phyloP scores from a whole-genome alignment of 805 yeast species.

The Kodamaea sagamina region DNA sequence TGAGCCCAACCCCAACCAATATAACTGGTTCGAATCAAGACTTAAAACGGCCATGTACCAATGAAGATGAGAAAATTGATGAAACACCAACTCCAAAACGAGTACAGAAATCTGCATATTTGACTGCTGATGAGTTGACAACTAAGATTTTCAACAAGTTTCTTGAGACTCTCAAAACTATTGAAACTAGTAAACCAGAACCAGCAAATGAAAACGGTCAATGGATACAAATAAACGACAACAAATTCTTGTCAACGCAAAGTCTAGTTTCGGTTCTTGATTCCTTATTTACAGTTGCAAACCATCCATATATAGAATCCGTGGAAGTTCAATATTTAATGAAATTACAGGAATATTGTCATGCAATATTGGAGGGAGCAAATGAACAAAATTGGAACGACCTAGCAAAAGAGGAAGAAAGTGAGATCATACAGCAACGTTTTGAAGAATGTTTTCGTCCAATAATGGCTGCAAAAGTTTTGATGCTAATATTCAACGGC shows the following conservation, averaged over 20 bases:
- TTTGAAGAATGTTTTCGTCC: slow-evolving; percentile 6
- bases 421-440: background rate
- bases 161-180: slow-evolving; percentile 5
- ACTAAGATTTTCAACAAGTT: slow-evolving; percentile 7
- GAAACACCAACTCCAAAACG: slow-evolving; percentile 3
- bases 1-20: background rate
- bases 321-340: slow-evolving; percentile 19
- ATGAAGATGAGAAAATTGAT: background rate
- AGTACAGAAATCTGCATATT: slow-evolving; percentile 12
- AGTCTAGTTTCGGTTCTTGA: slow-evolving; percentile 21
- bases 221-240: slow-evolving; percentile 7
- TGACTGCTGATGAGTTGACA: slow-evolving; percentile 8
- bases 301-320: slow-evolving; percentile 16
- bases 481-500: slow-evolving; percentile 42
- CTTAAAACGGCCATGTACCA: background rate
- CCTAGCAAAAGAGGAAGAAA: background rate
- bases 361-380: slow-evolving; percentile 26
- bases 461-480: background rate
- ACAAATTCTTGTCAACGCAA: slow-evolving; percentile 1
- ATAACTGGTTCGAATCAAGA: background rate
- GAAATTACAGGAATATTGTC: slow-evolving; percentile 29
- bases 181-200: slow-evolving; percentile 8
- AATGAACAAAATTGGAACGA: background rate
- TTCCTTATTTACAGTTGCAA: slow-evolving; percentile 29
- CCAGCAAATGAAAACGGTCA: slow-evolving; percentile 24